Evolutionary conservation across 306 rosid genomes (phyloP).

Genomic region (Quercus gilva): DNA sequence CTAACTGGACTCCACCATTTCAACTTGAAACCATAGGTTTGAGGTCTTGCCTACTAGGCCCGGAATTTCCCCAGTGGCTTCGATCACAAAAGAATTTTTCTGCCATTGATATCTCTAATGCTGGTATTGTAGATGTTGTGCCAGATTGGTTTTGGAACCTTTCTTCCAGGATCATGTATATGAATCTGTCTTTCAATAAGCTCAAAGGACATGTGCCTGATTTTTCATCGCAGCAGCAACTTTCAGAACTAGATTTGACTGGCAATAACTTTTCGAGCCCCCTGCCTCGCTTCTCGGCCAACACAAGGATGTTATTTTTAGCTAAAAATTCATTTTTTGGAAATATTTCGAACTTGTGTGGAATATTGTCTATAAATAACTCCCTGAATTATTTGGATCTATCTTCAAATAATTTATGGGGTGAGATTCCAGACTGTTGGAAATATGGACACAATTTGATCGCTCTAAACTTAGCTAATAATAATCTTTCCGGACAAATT

Average conservation of each 20-base stretch:
- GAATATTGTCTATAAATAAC: not conserved
- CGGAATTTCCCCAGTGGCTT: conserved; percentile 23
- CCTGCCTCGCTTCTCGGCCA: conserved; percentile 4
- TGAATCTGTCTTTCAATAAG: not conserved
- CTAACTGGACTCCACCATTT: conserved; percentile 13
- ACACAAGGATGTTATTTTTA: not conserved
- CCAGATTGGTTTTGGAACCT: conserved; percentile 35
- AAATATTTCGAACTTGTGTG: not conserved
- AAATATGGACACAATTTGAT: no score
- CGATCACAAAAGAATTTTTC: conserved; percentile 13
- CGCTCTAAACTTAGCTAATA: fast-evolving
- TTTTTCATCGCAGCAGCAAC: not conserved
- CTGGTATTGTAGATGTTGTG: not conserved
- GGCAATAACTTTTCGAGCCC: not conserved
- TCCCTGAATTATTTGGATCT: not conserved
- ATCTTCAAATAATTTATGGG: conserved; percentile 6
- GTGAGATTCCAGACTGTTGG: conserved; percentile 25
- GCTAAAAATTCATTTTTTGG: not conserved
- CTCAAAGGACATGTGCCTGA: conserved; percentile 6
- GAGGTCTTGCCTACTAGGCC: not conserved
- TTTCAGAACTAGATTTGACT: conserved; percentile 6
- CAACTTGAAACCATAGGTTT: conserved; percentile 17
- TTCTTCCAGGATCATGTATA: not conserved
- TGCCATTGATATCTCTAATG: not conserved
- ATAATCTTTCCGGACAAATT: fast-evolving